These are phyloP conservation scores for Jatropha podagrica DNA, from an alignment of 441 rosid genomes.

Conservation along the genomic window DNA sequence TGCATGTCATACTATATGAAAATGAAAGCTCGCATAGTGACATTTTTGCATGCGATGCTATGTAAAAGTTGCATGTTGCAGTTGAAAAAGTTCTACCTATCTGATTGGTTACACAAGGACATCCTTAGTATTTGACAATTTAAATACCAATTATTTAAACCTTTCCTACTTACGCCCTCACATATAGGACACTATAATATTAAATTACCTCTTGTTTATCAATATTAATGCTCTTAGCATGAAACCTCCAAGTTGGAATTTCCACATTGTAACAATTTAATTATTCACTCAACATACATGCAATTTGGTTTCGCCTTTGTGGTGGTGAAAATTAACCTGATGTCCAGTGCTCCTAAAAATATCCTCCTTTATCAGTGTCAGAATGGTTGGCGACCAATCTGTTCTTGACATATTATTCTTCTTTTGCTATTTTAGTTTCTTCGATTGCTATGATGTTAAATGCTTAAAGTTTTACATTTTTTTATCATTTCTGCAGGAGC, in stretches of 20 bases:
- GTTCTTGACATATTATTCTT: too few species aligned
- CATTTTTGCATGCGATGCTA: too few species aligned
- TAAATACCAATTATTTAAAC: not conserved
- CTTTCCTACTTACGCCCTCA: not conserved
- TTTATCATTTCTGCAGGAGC: constrained; percentile 37
- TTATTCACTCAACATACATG: not conserved
- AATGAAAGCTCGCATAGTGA: not conserved
- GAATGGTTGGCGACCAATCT: too few species aligned
- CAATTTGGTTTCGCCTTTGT: constrained; percentile 10
- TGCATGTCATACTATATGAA: not conserved
- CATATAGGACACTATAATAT: not conserved
- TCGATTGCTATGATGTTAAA: too few species aligned
- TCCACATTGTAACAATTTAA: not conserved
- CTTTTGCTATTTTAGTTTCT: too few species aligned
- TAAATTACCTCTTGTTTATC: not conserved
- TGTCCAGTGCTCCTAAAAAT: not conserved
- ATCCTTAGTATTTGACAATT: not conserved
- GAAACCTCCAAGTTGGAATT: not conserved
- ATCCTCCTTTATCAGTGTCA: not conserved
- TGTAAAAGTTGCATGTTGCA: not conserved
- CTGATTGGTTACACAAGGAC: not conserved
- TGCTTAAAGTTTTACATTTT: not conserved
- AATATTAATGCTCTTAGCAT: not conserved
- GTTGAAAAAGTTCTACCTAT: not conserved
- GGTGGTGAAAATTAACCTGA: not conserved